Evolutionary conservation across 352 stramenopile species (phyloP), one percentile per base, ranked within the genome.

Genomic region (Globisporangium emineosum): DNA sequence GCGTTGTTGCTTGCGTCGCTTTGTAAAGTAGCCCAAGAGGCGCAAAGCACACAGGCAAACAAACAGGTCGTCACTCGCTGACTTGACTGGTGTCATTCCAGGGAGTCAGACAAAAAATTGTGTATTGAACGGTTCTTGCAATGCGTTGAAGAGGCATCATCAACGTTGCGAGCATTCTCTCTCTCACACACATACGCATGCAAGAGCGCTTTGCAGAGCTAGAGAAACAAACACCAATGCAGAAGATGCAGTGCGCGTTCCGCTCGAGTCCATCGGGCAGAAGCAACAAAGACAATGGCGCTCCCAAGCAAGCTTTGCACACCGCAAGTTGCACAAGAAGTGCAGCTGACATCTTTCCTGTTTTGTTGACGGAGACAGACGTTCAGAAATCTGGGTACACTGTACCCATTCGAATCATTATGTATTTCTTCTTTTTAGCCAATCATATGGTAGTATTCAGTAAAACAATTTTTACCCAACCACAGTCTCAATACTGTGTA

Each of bases 351-450:
- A 43, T 13, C 32, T 37, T 37, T 43, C 35, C 19, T 43, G 35
- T 43, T 43, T 43, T 43, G 35, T 43, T 43, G 35, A 43, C 13
- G 35, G 35, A 43, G 35, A 43, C 35, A 19, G 9, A 13, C 32
- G 7, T 37, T 37, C 10, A 13, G 19, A 43, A 43, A 6, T 43
- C 35, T 43, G 3, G 42, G 42, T 50, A 50, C 42, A 50, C 17
- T 50, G 42, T 50, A 50, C 42, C 42, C 42, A 50, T 25, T 21
- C 8, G 1, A 23, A 50, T 50, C n/a, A 25, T 8, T 15, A 33
- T 56, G 15, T 37, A n/a, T n/a, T n/a, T n/a, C n/a, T n/a, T n/a
- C n/a, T n/a, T 57, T 43, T 42, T 6, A 57, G 19, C 51, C 51
- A 57, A 57, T 27, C 50, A 56, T n/a, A 0, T 13, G 3, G 17